Evolutionary conservation across 768 basidiomycete genomes (phyloP), one percentile per base, ranked within the genome.

Genomic region (Kockovaella imperatae): DNA sequence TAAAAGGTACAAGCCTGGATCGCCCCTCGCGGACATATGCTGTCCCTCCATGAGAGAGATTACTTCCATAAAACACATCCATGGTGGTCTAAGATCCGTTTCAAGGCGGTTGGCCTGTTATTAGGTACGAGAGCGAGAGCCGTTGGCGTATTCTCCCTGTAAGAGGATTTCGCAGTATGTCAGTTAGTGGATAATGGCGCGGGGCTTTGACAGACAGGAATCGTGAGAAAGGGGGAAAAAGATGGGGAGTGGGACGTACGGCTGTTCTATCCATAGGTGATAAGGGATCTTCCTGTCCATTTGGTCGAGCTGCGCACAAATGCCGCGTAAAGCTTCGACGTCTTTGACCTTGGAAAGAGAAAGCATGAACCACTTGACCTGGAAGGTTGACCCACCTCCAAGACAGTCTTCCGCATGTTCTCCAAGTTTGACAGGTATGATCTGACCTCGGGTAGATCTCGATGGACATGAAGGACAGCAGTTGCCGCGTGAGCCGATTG

Each of bases 121-220:
- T 72, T 72, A 4, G 71, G 71, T 10, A 70, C 56, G 39, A 70
- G 46, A 11, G 71, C 71, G 13, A 72, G 44, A 2, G 71, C 71
- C 0, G 71, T 72, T 0, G 71, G 67, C 23, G 49, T 52, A 45
- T 66, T 60, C 38, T 72, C 70, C 5, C 68, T 69, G 44, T 7
- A 5, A 15, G 18, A 25, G 28, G 34, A 11, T 15, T n/a, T 8
- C n/a, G 31, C 39, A 31, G 6, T 20, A 11, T n/a, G 10, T 38
- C 4, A 14, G 25, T 38, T 4, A 18, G 3, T 10, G 40, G 14
- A 11, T 23, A n/a, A n/a, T n/a, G n/a, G n/a, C n/a, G n/a, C n/a
- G n/a, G n/a, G n/a, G n/a, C n/a, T n/a, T n/a, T n/a, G n/a, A n/a
- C n/a, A n/a, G n/a, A n/a, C n/a, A n/a, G n/a, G n/a, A n/a, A n/a